Base-by-base conservation (phyloP, 768 basidiomycete species). In the Mycena haematopus region DNA sequence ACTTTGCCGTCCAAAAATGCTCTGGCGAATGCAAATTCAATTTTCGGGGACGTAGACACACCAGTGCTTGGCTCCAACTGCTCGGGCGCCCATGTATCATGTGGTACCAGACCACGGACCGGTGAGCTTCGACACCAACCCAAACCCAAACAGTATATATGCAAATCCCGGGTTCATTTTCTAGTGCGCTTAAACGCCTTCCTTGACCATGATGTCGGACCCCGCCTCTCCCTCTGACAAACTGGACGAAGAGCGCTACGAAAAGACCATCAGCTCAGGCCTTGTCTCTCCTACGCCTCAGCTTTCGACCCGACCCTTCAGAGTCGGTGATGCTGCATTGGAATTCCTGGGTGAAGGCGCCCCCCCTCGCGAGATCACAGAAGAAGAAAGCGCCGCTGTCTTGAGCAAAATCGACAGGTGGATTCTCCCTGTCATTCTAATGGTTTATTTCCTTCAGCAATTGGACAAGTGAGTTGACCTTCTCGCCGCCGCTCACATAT, bases 361-460 rank as follows among this genome's bases (percentile, higher is more conserved):
- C 0, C 50, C 49, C n/a, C 68, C 68, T 19, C 70, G 68, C 31
- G 71, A 71, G 11, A 66, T 76, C 40, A 74, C 77, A 2, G 59
- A 68, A 14, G 73, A 75, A 59, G 73, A 79, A 57, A 73, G 76
- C 59, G 62, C 65, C 21, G 65, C 63, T 4, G 74, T 80, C 2
- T 67, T 79, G 44, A 67, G 77, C 53, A 79, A 79, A 69, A 78
- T 79, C 33, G 79, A 80, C 68, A 59, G 71, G 35, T 76, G 77
- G 75, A 66, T 79, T 27, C 72, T 80, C 69, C 76, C 77, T 17
- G 74, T 78, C 25, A 70, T 79, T n/a, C 56, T 78, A 22, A 68
- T 77, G 62, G 77, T 77, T 27, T 80, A 80, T 62, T 79, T 79
- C 60, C 69, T 78, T n/a, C 79, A 80, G 65, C 79, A 80, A 65